Conservation (phyloP, 192 early-diverging fungal genomes). For the Pilobolus umbonatus region DNA sequence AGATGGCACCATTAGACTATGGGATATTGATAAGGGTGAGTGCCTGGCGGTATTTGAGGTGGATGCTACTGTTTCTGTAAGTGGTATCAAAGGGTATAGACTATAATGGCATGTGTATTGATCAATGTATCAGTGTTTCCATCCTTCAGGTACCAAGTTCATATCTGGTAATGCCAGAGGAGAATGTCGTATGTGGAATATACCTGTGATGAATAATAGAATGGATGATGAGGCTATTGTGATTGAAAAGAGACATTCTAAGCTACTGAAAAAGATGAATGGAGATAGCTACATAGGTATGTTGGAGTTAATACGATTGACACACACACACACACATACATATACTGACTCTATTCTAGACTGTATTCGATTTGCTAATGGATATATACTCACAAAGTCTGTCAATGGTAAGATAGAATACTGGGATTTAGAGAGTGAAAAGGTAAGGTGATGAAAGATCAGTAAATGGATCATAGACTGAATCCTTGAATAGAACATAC, state of each 20-base stretch:
- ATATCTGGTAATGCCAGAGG: slow-evolving; percentile 49
- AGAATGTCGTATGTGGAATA: slow-evolving; percentile 48
- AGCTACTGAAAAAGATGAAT: slow-evolving; percentile 29
- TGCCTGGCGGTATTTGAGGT: slow-evolving; percentile 61
- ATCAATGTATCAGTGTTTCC: slow-evolving; percentile 40
- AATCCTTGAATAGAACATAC: slow-evolving; percentile 26
- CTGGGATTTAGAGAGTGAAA: slow-evolving; percentile 56
- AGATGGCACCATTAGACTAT: slow-evolving; percentile 74
- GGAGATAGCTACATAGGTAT: slow-evolving; percentile 30
- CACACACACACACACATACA: slow-evolving; percentile 51
- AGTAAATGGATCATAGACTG: neutral
- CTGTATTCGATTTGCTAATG: slow-evolving; percentile 67
- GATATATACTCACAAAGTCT: slow-evolving; percentile 65
- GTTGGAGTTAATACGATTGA: neutral
- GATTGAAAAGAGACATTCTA: slow-evolving; percentile 27
- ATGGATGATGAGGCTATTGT: slow-evolving; percentile 23
- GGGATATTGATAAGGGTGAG: slow-evolving; percentile 60
- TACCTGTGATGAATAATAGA: slow-evolving; percentile 33
- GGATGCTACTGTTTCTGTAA: slow-evolving; percentile 55
- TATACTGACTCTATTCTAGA: slow-evolving; percentile 40
- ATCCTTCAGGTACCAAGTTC: slow-evolving; percentile 58
- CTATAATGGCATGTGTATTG: neutral
- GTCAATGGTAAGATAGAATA: slow-evolving; percentile 72
- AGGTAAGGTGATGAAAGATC: slow-evolving; percentile 16
- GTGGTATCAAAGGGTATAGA: neutral